Evolutionary conservation across 2,329 filamentous ascomycete species (phyloP).

Genomic region (Trichoderma brevicompactum): DNA sequence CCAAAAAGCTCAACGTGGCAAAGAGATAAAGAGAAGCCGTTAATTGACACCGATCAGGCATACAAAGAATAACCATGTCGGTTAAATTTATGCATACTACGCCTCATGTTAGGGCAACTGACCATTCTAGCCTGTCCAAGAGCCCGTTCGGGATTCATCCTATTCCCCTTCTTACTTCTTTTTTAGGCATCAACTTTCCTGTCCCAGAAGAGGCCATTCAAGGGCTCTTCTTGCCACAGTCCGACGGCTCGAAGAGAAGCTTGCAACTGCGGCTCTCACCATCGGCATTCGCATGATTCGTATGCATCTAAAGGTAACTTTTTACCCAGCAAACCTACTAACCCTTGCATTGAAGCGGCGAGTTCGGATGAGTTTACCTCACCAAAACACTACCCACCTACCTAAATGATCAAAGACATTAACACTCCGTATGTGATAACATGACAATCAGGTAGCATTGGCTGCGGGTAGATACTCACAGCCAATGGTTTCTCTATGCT

Average conservation of each 20-base stretch:
- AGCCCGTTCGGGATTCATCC: neutral
- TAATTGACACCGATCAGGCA: neutral
- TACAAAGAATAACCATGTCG: neutral
- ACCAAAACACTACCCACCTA: neutral
- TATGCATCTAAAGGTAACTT: neutral
- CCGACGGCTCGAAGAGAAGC: slow-evolving; percentile 9
- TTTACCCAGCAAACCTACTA: neutral
- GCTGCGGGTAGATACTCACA: neutral
- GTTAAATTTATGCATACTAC: slow-evolving; percentile 16
- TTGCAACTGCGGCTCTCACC: neutral
- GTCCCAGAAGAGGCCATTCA: neutral
- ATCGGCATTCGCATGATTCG: neutral
- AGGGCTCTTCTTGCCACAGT: neutral
- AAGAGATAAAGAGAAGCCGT: neutral
- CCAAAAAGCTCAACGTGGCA: neutral
- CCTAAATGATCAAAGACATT: slow-evolving; percentile 17
- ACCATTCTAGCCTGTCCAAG: neutral
- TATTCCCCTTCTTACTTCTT: neutral
- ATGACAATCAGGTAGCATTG: slow-evolving; percentile 7
- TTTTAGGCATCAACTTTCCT: neutral
- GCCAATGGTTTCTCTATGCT: neutral
- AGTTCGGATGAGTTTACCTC: neutral
- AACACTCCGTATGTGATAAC: neutral
- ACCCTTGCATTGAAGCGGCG: neutral
- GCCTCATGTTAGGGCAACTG: neutral